Base-by-base conservation (phyloP, 805 yeast genomes). In the Metschnikowia drakensbergensis region DNA sequence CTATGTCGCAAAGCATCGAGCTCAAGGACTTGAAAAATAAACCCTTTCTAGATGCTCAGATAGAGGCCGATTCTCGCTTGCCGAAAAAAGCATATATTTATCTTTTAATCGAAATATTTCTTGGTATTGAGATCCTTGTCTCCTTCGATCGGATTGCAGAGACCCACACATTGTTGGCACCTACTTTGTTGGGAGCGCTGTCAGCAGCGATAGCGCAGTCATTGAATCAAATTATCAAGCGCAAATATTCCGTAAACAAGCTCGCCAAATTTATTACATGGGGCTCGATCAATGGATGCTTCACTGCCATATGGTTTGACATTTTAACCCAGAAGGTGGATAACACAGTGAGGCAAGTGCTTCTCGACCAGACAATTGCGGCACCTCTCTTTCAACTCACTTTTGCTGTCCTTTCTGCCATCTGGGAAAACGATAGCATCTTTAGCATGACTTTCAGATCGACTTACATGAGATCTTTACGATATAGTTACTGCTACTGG, bases 261-360 rank as follows among this genome's bases (percentile, higher is more conserved):
- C 61, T 58, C 43, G 52, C 68, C 47, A 82, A 82, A 57, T 83
- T 83, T 53, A 58, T 72, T 48, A 59, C 75, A 2, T 83, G 86
- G 86, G 88, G 88, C 13, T 62, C 71, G 9, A 65, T 82, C 40
- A 82, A 82, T 60, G 88, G 87, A 1, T 57, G 72, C 13, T 61
- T 81, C 43, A 77, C 83, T 3, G 73, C 71, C 6, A 57, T 77
- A 11, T 83, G 87, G 87, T 74, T 83, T 33, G 77, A 77, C 39
- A 51, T 74, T 25, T 61, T 83, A 36, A 58, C 77, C 5, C 44
- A 53, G 3, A 62, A 62, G 5, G 56, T 77, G 29, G 75, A 74
- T 7, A 63, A 64, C 40, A 54, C 66, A 2, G 23, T 67, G 3
- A 54, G 64, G 47, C 65, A 82, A 45, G 73, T 83, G 30, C 27